Base-by-base conservation (phyloP, 2,329 filamentous ascomycete species). In the Colletotrichum endophyticum region DNA sequence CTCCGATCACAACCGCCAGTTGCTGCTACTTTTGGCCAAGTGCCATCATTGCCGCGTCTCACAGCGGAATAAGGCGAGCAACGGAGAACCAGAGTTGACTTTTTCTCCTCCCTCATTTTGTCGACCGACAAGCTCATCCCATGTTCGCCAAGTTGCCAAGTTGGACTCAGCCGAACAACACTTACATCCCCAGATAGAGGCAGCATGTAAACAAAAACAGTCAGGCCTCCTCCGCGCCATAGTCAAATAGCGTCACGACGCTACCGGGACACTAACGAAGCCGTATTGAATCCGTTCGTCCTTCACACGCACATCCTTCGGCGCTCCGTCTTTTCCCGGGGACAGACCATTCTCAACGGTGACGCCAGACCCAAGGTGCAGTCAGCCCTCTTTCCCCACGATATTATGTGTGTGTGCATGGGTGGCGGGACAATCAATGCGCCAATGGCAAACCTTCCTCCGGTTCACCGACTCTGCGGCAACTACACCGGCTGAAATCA, bases 31-130 rank as follows among this genome's bases (percentile, higher is more conserved):
- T 44, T 61, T 22, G 64, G 70, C 11, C n/a, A 34, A 66, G 69
- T 72, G 69, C 49, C n/a, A 32, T 62, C n/a, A 53, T 34, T 64
- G 63, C 57, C 64, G 70, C 64, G 64, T 73, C 63, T 73, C 44
- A 39, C 30, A 63, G 56, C 59, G 44, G 53, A 34, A 28, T 30
- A 64, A 53, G 49, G 19, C 36, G 36, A 27, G 44, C 44, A 49
- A 49, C n/a, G 44, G 57, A 30, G 36, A 25, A 44, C 30, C 27
- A 67, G 49, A 28, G 30, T 57, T 39, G 27, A n/a, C 53, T 22
- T 32, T 32, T 53, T 32, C 19, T 57, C 19, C 34, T 32, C 61
- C 69, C 56, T 73, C 62, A 57, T 72, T 72, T 72, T 15, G 36
- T 27, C 36, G 69, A 39, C 49, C 32, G 61, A 44, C 70, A 49